Evolutionary conservation across 2,329 filamentous ascomycete species (phyloP), one percentile per base, ranked within the genome.

Genomic region (Trichoderma brevicompactum): DNA sequence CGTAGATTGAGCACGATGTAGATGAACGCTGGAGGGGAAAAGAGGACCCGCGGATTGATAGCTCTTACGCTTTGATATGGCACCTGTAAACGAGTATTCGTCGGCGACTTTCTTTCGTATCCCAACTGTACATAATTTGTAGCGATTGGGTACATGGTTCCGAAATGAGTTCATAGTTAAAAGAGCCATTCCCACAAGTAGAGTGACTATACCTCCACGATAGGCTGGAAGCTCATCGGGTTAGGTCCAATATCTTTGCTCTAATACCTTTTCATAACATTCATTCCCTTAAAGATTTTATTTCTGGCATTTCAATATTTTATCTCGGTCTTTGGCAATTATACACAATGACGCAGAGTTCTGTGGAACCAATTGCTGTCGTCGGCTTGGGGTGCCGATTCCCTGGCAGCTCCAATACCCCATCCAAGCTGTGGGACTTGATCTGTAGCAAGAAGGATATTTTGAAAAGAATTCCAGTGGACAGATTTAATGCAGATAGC

Each of bases 371-470:
- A 46, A 80, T 81, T 62, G 79, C 79, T 13, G 70, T 81, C 40
- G 71, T 81, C 48, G 79, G 79, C 46, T 76, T 61, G 28, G 76
- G 71, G 2, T 79, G 78, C 67, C 75, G 79, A 48, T 78, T 80
- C 19, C 75, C 79, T 0, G 79, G 79, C 2, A 72, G 69, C 6
- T 71, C 74, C 0, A 73, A 65, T 8, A 72, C 69, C 6, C 75
- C 76, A 3, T 73, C 73, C 2, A 72, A 73, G 65, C 70, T 79
- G 2, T 79, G 77, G 77, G 71, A 76, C 9, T 65, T 75, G 12
- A 67, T 72, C 19, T 60, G 65, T 1, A 55, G 72, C 4, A 75
- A 72, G 7, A 69, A 73, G 9, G 78, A 76, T 49, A 74, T 78
- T 2, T 76, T 73, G 72, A 75, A 73, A 1, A 19, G 68, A 53